These are phyloP conservation scores for Gaultheria prostrata DNA, from an alignment of 148 eudicot species.

Conservation along the genomic window DNA sequence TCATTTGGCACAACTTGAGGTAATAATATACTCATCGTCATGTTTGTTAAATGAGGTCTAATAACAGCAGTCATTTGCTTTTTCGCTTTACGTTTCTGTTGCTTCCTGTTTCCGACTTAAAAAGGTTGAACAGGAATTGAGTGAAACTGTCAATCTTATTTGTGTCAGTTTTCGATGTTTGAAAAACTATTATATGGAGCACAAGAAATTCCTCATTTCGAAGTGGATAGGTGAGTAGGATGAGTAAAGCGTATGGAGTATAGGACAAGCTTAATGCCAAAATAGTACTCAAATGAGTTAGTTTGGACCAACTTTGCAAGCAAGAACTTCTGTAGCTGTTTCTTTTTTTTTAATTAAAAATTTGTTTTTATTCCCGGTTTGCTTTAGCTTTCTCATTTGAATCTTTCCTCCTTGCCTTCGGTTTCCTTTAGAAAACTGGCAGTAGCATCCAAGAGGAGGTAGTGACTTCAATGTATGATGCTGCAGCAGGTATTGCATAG, in stretches of 20 bases:
- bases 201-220: neutral
- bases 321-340: neutral
- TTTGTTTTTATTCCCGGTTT: neutral
- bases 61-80: neutral
- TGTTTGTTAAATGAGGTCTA: neutral
- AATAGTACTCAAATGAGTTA: neutral
- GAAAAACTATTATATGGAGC: neutral
- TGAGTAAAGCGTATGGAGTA: neutral
- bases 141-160: constrained; percentile 2
- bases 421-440: constrained; percentile 48
- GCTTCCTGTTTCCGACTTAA: neutral
- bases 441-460: constrained; percentile 62
- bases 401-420: neutral
- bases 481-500: constrained; percentile 58
- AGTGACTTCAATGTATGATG: constrained; percentile 58
- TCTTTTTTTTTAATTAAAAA: neutral
- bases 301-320: neutral
- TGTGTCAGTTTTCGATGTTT: neutral
- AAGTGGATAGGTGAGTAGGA: neutral
- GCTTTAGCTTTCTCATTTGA: constrained; percentile 10
- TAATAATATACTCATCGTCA: constrained; percentile 19
- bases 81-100: neutral
- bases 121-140: neutral
- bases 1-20: constrained; percentile 61
- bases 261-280: neutral